phyloP scores from a whole-genome alignment of 257 asterid genomes.

The Solanum tarijense region DNA sequence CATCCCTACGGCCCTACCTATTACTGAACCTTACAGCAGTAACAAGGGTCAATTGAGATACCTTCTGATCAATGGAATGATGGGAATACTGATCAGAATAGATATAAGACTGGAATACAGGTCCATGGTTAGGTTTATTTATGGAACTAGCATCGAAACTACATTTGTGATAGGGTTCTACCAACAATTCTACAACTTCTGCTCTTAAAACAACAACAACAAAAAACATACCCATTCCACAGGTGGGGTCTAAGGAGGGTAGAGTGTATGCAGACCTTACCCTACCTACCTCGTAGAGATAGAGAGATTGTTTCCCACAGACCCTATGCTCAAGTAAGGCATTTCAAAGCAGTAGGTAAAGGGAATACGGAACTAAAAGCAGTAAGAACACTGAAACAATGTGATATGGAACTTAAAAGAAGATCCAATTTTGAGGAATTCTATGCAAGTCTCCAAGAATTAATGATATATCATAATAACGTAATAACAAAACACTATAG shows the following conservation, averaged over 20 bases:
- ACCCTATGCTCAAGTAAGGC: neutral
- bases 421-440: neutral
- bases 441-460: neutral
- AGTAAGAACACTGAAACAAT: neutral
- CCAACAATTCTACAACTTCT: neutral
- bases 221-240: neutral
- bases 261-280: neutral
- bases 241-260: neutral
- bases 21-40: neutral
- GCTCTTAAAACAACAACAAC: neutral
- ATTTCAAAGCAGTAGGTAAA: neutral
- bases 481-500: neutral
- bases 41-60: neutral
- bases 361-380: neutral
- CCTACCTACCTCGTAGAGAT: neutral
- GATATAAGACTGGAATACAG: neutral
- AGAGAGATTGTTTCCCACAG: neutral
- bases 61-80: neutral
- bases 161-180: neutral
- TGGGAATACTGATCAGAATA: neutral
- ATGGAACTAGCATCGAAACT: neutral
- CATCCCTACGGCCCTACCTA: neutral
- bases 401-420: neutral
- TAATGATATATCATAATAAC: neutral
- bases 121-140: neutral